phyloP scores from a whole-genome alignment of 768 basidiomycete species.

The Calvatia gigantea region DNA sequence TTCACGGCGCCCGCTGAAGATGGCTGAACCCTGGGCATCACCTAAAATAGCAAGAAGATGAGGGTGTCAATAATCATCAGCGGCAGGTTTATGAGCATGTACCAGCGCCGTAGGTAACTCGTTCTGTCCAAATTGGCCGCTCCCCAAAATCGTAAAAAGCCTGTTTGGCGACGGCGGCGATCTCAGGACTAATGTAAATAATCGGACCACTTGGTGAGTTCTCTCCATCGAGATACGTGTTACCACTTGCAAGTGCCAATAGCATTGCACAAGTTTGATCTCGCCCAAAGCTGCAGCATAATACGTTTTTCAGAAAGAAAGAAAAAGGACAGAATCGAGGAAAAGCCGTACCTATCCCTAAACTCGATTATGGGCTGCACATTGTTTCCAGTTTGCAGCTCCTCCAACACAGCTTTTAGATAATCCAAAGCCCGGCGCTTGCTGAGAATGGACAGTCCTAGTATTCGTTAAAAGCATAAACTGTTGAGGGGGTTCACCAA shows the following conservation, averaged over 20 bases:
- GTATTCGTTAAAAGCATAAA: conserved; percentile 89
- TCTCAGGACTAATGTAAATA: conserved; percentile 53
- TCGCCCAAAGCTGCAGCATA: conserved; percentile 68
- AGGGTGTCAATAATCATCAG: background rate
- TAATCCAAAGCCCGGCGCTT: conserved; percentile 87
- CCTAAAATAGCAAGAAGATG: conserved; percentile 28
- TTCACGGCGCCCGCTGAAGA: conserved; percentile 86
- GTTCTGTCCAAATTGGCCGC: conserved; percentile 77
- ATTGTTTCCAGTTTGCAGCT: conserved; percentile 71
- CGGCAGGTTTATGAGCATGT: conserved; percentile 16
- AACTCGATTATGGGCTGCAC: conserved; percentile 81
- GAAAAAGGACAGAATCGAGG: background rate
- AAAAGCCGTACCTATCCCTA: conserved; percentile 59
- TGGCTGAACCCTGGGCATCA: conserved; percentile 67
- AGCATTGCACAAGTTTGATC: conserved; percentile 94
- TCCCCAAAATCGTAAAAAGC: conserved; percentile 86
- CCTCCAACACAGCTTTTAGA: conserved; percentile 77
- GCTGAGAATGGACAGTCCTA: conserved; percentile 73
- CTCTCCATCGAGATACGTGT: conserved; percentile 68
- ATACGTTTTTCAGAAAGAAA: conserved; percentile 10
- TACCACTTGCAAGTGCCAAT: conserved; percentile 79
- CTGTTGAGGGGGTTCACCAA: conserved; percentile 67
- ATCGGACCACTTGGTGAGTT: conserved; percentile 45
- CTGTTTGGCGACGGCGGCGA: conserved; percentile 73
- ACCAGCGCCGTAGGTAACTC: conserved; percentile 76